A percentile compares a stretch with the other conserved stretches of the same genome.
These are phyloP conservation scores for Panus rudis DNA, from an alignment of 768 basidiomycete genomes.

Conservation along the genomic window DNA sequence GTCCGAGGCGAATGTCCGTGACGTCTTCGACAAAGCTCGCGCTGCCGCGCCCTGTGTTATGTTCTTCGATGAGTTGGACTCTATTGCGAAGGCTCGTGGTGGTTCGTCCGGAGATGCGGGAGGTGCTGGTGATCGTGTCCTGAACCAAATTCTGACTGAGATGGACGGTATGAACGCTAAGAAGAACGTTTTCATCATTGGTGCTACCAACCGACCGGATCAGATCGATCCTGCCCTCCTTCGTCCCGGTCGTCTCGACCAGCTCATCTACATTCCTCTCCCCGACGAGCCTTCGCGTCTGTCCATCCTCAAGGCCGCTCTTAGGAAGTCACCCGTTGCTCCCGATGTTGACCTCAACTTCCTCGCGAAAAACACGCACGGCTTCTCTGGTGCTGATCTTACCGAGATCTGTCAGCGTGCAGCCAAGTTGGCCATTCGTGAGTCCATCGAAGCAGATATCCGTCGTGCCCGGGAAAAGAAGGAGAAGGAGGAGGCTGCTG, in stretches of 20 bases:
- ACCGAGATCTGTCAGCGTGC: conserved; percentile 99
- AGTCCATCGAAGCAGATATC: conserved; percentile 92
- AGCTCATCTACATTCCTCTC: conserved; percentile 98
- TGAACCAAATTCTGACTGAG: conserved; percentile 95
- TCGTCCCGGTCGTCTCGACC: conserved; percentile 97
- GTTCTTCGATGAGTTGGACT: conserved; percentile 99
- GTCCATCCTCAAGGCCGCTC: conserved; percentile 83
- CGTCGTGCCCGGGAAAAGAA: conserved; percentile 67
- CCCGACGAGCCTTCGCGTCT: conserved; percentile 90
- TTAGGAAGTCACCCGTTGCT: conserved; percentile 89
- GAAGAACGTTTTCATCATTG: conserved; percentile 99
- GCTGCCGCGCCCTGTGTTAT: conserved; percentile 99
- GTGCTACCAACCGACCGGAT: conserved; percentile 94
- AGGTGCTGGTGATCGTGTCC: conserved; percentile 94
- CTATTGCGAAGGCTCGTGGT: conserved; percentile 96
- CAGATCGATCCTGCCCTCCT: conserved; percentile 90
- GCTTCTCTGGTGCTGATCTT: conserved; percentile 98
- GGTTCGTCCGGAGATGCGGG: conserved; percentile 81
- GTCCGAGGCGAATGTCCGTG: conserved; percentile 98
- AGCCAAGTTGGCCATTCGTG: conserved; percentile 94
- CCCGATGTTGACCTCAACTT: conserved; percentile 75
- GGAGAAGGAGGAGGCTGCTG: conserved; percentile 71
- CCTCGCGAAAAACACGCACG: conserved; percentile 90
- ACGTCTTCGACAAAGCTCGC: conserved; percentile 99
- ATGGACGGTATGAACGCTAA: conserved; percentile 99